A percentile compares a stretch with the other conserved stretches of the same genome.
Evolutionary conservation across 1,139 yeast species (phyloP).

Genomic region (Taphrina confusa): DNA sequence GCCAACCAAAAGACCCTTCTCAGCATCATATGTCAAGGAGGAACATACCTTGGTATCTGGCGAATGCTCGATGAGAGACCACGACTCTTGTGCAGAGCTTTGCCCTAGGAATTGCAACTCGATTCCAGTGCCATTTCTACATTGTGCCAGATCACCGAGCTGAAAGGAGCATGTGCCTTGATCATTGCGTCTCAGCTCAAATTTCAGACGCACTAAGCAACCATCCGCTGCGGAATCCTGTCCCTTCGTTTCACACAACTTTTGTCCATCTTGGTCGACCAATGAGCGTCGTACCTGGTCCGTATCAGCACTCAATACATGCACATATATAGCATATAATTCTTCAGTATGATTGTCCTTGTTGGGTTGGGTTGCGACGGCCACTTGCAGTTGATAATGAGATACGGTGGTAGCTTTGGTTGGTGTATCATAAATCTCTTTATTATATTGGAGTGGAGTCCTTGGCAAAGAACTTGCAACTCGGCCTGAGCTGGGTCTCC

Average conservation of each 20-base stretch:
- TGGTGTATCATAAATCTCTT: too few relatives aligned
- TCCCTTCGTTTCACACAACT: neutral
- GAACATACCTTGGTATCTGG: neutral
- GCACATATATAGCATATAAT: too few relatives aligned
- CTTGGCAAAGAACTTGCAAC: too few relatives aligned
- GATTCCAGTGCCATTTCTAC: neutral
- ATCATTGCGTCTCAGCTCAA: neutral
- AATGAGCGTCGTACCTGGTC: too few relatives aligned
- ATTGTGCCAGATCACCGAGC: slow-evolving; percentile 3
- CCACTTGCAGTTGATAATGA: too few relatives aligned
- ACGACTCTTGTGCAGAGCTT: neutral
- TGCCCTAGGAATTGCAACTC: neutral
- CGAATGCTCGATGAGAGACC: neutral
- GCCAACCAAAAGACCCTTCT: neutral
- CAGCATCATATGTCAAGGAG: neutral
- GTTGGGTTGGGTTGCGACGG: too few relatives aligned
- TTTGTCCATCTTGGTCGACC: too few relatives aligned
- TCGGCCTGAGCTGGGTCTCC: too few relatives aligned
- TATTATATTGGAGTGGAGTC: too few relatives aligned
- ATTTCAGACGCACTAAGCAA: neutral
- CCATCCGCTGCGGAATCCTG: neutral
- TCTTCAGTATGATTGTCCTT: too few relatives aligned
- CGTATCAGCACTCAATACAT: too few relatives aligned
- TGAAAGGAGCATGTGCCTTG: neutral
- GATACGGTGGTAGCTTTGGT: too few relatives aligned